A percentile compares a stretch with the other conserved stretches of the same genome.
Evolutionary conservation across 164 flowering plant species (phyloP).

Genomic region (Vitis labrusca): DNA sequence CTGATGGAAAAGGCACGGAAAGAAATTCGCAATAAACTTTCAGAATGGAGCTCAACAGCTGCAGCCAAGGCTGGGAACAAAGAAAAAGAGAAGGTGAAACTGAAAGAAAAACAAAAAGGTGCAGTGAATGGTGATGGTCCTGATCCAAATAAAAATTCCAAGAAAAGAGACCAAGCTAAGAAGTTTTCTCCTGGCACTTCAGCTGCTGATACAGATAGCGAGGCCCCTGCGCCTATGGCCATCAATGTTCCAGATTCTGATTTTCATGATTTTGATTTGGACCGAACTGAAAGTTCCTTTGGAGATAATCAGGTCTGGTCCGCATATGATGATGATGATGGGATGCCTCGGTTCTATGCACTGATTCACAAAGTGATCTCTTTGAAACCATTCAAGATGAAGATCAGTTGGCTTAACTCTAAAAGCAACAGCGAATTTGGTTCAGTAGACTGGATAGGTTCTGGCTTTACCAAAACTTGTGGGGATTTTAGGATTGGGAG

Average conservation of each 20-base stretch:
- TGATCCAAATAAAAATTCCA: slow-evolving; percentile 3
- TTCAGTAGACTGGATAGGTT: slow-evolving; percentile 42
- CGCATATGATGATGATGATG: slow-evolving; percentile 65
- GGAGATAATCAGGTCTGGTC: slow-evolving; percentile 68
- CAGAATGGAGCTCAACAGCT: slow-evolving; percentile 28
- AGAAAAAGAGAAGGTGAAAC: slow-evolving; percentile 23
- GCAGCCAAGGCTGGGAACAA: slow-evolving; percentile 10
- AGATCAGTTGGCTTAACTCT: slow-evolving; percentile 63
- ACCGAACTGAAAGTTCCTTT: slow-evolving; percentile 47
- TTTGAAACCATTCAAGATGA: slow-evolving; percentile 50
- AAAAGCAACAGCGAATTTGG: slow-evolving; percentile 47
- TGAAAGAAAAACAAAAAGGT: slow-evolving; percentile 16
- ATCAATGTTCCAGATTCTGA: slow-evolving; percentile 71
- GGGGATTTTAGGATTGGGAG: slow-evolving; percentile 61
- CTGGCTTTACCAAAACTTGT: slow-evolving; percentile 58
- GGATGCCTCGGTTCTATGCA: slow-evolving; percentile 74
- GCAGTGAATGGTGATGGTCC: slow-evolving; percentile 1
- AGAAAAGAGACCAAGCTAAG: slow-evolving; percentile 6
- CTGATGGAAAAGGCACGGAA: slow-evolving; percentile 34
- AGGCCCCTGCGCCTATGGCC: slow-evolving; percentile 16
- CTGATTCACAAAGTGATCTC: slow-evolving; percentile 53
- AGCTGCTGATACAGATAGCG: slow-evolving; percentile 17
- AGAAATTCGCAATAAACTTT: slow-evolving; percentile 31
- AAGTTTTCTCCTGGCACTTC: slow-evolving; percentile 2
- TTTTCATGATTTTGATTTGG: slow-evolving; percentile 64